phyloP scores from a whole-genome alignment of 164 flowering plant genomes.

The Buxus sempervirens region DNA sequence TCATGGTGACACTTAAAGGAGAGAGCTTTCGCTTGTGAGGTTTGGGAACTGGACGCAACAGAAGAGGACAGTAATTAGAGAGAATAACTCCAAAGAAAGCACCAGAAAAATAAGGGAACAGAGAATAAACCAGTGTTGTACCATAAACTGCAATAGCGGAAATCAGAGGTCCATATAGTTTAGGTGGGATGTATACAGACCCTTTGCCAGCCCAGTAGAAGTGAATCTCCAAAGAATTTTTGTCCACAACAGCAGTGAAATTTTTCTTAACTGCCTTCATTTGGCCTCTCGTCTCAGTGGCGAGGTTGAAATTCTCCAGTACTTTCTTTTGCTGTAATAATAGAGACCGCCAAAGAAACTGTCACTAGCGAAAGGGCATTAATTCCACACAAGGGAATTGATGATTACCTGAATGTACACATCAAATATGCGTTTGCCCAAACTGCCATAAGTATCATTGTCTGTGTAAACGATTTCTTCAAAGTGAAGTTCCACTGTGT shows the following conservation, averaged over 20 bases:
- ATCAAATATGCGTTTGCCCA: conserved; percentile 10
- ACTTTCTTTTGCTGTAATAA: conserved; percentile 2
- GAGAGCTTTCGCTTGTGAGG: neutral
- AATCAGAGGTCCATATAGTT: conserved; percentile 6
- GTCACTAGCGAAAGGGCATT: neutral
- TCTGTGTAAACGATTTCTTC: conserved; percentile 1
- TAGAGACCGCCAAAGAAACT: neutral
- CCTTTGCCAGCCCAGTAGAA: neutral
- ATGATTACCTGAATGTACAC: conserved; percentile 12
- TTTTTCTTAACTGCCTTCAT: neutral
- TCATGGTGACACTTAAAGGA: neutral
- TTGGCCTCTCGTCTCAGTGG: neutral
- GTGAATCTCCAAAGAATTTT: neutral
- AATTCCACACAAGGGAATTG: neutral
- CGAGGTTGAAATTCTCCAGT: conserved; percentile 5
- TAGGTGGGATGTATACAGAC: neutral
- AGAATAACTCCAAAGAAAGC: neutral
- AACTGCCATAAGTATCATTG: neutral
- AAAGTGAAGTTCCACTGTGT: conserved; percentile 18
- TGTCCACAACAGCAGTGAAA: neutral
- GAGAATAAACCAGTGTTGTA: neutral
- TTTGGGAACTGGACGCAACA: neutral
- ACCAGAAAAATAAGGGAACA: neutral
- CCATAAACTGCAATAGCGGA: conserved; percentile 3
- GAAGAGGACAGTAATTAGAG: neutral